Evolutionary conservation across 257 asterid genomes (phyloP).

Genomic region (Linderniella brevidens): DNA sequence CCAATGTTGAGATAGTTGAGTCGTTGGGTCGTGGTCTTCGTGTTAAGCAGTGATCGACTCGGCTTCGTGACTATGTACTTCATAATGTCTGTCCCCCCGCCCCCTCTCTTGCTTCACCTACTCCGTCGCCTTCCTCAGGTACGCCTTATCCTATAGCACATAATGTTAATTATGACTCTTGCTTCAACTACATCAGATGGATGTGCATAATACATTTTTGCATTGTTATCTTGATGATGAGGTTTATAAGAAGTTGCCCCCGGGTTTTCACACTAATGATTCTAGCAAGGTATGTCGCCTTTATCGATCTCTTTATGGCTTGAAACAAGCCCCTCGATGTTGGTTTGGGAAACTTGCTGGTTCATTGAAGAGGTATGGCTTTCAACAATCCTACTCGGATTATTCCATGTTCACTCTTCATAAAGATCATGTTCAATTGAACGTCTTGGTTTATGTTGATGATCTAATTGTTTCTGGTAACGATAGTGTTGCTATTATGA

Average conservation of each 20-base stretch:
- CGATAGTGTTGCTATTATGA: neutral
- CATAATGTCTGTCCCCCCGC: neutral
- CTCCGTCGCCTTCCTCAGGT: slow-evolving; percentile 4
- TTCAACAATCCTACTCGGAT: neutral
- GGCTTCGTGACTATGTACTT: neutral
- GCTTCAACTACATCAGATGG: slow-evolving; percentile 7
- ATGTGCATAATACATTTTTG: neutral
- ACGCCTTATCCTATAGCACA: slow-evolving; percentile 8
- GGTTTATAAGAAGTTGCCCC: slow-evolving; percentile 6
- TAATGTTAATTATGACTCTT: slow-evolving; percentile 8
- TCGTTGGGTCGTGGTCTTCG: neutral
- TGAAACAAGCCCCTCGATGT: no score
- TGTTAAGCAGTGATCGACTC: neutral
- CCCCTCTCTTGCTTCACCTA: neutral
- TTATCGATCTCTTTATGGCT: no score
- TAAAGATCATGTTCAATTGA: neutral
- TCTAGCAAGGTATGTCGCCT: no score
- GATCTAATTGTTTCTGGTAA: slow-evolving; percentile 5
- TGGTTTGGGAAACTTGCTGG: no score
- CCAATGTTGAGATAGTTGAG: no score
- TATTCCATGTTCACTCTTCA: slow-evolving; percentile 2
- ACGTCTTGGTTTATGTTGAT: slow-evolving; percentile 9
- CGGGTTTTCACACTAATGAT: neutral
- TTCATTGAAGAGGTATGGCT: no score
- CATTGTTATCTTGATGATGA: slow-evolving; percentile 1